Evolutionary conservation across 495 filamentous ascomycete genomes (phyloP).

Genomic region (Lasiosphaeria miniovina): DNA sequence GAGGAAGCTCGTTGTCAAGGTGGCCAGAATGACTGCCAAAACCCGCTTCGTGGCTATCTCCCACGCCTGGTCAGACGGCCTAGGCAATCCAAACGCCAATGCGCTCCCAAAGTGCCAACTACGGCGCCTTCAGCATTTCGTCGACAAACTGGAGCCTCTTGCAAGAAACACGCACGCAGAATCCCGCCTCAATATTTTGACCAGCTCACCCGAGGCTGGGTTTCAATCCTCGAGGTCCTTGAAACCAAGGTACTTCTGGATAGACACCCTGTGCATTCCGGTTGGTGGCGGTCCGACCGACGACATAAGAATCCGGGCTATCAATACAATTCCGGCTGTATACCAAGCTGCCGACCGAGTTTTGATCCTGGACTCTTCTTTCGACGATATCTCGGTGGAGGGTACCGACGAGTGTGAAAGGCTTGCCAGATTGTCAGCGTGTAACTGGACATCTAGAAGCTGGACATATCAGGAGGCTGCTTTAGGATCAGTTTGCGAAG

Average conservation of each 20-base stretch:
- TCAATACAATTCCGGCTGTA: slow-evolving; percentile 24
- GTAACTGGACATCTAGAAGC: slow-evolving; percentile 21
- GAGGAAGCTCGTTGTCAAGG: slow-evolving; percentile 12
- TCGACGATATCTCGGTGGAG: slow-evolving; percentile 17
- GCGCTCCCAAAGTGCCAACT: slow-evolving; percentile 24
- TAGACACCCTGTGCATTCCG: slow-evolving; percentile 26
- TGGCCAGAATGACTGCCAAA: slow-evolving; percentile 14
- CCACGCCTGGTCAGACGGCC: slow-evolving; percentile 23
- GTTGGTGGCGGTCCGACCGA: slow-evolving; percentile 4
- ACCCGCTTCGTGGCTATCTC: slow-evolving; percentile 21
- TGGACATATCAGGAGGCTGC: slow-evolving; percentile 25
- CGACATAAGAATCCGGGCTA: slow-evolving; percentile 15
- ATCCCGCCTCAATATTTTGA: slow-evolving; percentile 12
- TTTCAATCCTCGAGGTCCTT: slow-evolving; percentile 14
- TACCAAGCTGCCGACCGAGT: slow-evolving; percentile 23
- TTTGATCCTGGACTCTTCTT: slow-evolving; percentile 18
- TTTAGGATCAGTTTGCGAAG: slow-evolving; percentile 16
- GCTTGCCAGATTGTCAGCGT: slow-evolving; percentile 19
- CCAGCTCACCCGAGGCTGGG: slow-evolving; percentile 16
- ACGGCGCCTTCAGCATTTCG: slow-evolving; percentile 15
- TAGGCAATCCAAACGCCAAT: slow-evolving; percentile 18
- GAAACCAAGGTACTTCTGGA: slow-evolving; percentile 22
- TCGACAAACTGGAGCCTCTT: slow-evolving; percentile 15
- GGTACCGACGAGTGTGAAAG: slow-evolving; percentile 19
- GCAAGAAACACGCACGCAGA: slow-evolving; percentile 3